A percentile compares a stretch with the other conserved stretches of the same genome.
These are phyloP conservation scores for Hypoxylon fragiforme DNA, from an alignment of 495 filamentous ascomycete species.

Conservation along the genomic window DNA sequence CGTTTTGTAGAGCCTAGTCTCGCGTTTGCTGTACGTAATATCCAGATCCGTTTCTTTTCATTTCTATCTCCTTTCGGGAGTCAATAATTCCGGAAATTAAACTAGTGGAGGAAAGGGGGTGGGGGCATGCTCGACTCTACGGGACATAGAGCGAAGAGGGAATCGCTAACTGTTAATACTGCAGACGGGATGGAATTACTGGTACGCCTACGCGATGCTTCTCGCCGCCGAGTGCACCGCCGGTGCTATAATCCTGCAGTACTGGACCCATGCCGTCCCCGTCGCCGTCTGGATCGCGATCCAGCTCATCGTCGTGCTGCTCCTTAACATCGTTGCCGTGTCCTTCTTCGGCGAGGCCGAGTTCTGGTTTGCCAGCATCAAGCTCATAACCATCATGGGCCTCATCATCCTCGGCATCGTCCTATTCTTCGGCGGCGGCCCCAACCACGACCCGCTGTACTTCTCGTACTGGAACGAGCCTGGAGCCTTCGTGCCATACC, in stretches of 20 bases:
- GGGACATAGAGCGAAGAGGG: no score
- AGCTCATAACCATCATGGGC: constrained; percentile 68
- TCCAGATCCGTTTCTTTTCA: no score
- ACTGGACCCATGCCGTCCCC: constrained; percentile 56
- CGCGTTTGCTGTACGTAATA: constrained; percentile 77
- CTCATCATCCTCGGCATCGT: constrained; percentile 71
- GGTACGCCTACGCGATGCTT: constrained; percentile 55
- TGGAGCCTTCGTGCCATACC: constrained; percentile 67
- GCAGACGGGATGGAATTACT: constrained; percentile 83
- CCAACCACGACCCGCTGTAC: constrained; percentile 58
- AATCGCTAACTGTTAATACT: no score
- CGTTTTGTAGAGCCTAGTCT: constrained; percentile 75
- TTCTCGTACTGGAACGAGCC: constrained; percentile 72
- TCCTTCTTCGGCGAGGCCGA: constrained; percentile 63
- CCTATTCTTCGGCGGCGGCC: constrained; percentile 67
- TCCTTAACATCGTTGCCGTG: constrained; percentile 52
- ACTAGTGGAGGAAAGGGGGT: no score
- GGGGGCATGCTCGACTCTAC: no score
- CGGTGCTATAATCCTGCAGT: constrained; percentile 57
- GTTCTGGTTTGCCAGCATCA: constrained; percentile 66
- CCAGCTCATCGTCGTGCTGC: constrained; percentile 45
- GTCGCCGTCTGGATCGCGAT: constrained; percentile 52
- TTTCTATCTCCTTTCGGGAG: no score
- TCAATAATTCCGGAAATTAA: no score
- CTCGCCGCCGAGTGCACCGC: constrained; percentile 55